Percentiles rank a stretch among this genome's conserved stretches.
Evolutionary conservation across 2,329 filamentous ascomycete species (phyloP).

Genomic region (Fusarium bulbicola): DNA sequence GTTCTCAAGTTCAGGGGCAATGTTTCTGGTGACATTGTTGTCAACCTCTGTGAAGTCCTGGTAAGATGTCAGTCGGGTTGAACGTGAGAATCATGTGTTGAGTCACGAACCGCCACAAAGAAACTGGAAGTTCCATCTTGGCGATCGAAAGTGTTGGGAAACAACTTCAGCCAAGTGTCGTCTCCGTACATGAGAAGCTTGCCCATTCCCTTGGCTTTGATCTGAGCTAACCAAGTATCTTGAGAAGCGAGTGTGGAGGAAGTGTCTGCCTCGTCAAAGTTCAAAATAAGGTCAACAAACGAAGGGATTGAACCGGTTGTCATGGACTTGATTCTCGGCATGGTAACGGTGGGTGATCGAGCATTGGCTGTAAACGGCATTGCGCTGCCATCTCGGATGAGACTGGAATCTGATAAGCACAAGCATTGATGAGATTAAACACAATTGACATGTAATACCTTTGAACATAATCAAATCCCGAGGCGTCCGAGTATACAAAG

Average conservation of each 20-base stretch:
- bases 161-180: slow-evolving; percentile 98
- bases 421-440: background rate
- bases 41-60: slow-evolving; percentile 98
- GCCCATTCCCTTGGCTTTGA: slow-evolving; percentile 76
- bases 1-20: slow-evolving; percentile 77
- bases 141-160: slow-evolving; percentile 86
- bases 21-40: slow-evolving; percentile 93
- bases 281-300: slow-evolving; percentile 95
- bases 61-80: background rate
- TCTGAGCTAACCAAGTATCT: slow-evolving; percentile 95
- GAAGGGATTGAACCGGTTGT: slow-evolving; percentile 98
- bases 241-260: slow-evolving; percentile 87
- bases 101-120: slow-evolving; percentile 86
- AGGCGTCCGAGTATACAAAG: slow-evolving; percentile 85
- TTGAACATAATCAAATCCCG: slow-evolving; percentile 89
- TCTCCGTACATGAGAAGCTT: slow-evolving; percentile 96
- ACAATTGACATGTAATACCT: slow-evolving; percentile 61
- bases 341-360: slow-evolving; percentile 96
- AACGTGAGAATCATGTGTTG: background rate
- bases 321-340: slow-evolving; percentile 97
- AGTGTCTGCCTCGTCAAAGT: slow-evolving; percentile 93
- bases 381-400: slow-evolving; percentile 84
- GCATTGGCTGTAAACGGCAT: slow-evolving; percentile 96
- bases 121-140: slow-evolving; percentile 96
- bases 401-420: slow-evolving; percentile 57